A percentile compares a stretch with the other conserved stretches of the same genome.
phyloP scores from a whole-genome alignment of 805 yeast species.

The Saturnispora kantuleensis region DNA sequence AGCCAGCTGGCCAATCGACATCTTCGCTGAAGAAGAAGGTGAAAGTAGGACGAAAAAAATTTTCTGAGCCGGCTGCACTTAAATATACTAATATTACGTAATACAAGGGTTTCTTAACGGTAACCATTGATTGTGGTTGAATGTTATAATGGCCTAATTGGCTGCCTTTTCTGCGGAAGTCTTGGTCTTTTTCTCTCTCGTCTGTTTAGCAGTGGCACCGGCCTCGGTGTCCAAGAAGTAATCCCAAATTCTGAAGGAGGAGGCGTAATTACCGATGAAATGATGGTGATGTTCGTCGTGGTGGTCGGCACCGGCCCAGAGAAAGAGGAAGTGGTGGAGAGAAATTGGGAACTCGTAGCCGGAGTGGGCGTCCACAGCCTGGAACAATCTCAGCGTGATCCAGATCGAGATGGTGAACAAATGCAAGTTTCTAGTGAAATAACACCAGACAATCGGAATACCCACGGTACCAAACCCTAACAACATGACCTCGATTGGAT shows the following conservation, averaged over 20 bases:
- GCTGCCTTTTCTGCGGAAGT: conserved; percentile 38
- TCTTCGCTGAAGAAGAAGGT: background rate
- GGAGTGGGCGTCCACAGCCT: conserved; percentile 96
- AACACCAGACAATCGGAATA: conserved; percentile 78
- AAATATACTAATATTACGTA: no score
- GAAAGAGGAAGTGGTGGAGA: conserved; percentile 79
- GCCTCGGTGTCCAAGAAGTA: conserved; percentile 80
- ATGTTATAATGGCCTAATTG: conserved; percentile 1
- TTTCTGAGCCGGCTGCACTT: no score
- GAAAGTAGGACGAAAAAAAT: no score
- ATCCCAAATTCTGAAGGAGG: conserved; percentile 96
- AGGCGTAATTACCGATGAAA: conserved; percentile 91
- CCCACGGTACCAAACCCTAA: conserved; percentile 96
- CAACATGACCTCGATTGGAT: conserved; percentile 84
- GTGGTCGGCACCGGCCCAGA: conserved; percentile 99
- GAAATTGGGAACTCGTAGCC: conserved; percentile 99
- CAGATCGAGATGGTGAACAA: conserved; percentile 81
- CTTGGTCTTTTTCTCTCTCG: conserved; percentile 59
- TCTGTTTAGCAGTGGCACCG: conserved; percentile 68
- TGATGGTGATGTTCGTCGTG: conserved; percentile 96
- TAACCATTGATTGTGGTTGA: background rate
- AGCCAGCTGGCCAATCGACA: background rate
- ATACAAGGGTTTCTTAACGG: background rate
- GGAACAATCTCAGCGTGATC: conserved; percentile 83
- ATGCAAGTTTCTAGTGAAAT: conserved; percentile 67